These are phyloP conservation scores for Exophiala sideris DNA, from an alignment of 2,329 filamentous ascomycete species.

Conservation along the genomic window DNA sequence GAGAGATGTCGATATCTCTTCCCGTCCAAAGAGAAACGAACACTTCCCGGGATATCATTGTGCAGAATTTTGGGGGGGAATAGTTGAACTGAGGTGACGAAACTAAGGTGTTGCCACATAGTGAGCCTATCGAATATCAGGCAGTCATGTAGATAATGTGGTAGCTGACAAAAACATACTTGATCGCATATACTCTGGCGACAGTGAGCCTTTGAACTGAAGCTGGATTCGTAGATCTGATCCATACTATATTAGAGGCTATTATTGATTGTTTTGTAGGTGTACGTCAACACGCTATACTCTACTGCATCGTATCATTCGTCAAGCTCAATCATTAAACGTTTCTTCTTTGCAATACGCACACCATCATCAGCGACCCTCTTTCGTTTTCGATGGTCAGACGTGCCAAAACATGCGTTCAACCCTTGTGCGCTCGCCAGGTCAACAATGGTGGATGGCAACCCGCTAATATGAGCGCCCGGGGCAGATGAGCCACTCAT, in stretches of 20 bases:
- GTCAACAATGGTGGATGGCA: neutral
- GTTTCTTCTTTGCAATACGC: neutral
- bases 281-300: neutral
- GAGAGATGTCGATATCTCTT: neutral
- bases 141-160: neutral
- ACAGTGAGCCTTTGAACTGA: neutral
- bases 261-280: neutral
- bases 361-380: neutral
- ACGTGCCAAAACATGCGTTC: neutral
- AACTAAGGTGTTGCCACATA: neutral
- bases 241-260: neutral
- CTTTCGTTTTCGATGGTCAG: slow-evolving; percentile 1
- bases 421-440: neutral
- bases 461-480: neutral
- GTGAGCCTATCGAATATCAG: neutral
- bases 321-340: neutral
- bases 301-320: neutral
- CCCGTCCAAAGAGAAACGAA: neutral
- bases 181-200: neutral
- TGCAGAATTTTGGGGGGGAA: neutral
- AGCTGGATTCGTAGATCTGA: neutral
- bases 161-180: neutral
- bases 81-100: neutral
- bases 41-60: neutral
- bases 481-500: neutral